Base-by-base conservation (phyloP, 352 stramenopile genomes). In the Phytophthora nicotianae region DNA sequence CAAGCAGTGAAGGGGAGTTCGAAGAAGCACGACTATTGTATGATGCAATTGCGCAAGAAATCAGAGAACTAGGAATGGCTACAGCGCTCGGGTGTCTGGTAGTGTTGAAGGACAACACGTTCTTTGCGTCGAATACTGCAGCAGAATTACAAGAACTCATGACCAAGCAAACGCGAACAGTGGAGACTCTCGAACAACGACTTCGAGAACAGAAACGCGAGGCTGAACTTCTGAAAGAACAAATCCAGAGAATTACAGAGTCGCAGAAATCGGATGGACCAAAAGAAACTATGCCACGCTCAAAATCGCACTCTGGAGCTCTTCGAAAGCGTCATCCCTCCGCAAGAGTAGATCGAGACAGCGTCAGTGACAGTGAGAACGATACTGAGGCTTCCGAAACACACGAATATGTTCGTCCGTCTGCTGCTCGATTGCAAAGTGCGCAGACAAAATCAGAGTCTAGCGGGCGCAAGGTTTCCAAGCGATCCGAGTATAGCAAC, bases 31-130 rank as follows among this genome's bases (percentile, higher is more conserved):
- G 73, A 8, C 56, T 65, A 16, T 32, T 87, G 16, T 73, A 81
- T 32, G 59, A 79, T 17, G 66, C 74, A 13, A 65, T 75, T 3
- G 51, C 69, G 1, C 42, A 70, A n/a, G 72, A 73, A 57, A 75
- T 93, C 17, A 65, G 72, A 7, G 50, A 67, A 11, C 53, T 76
- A 4, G 84, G 82, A 0, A 65, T 91, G 26, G 70, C 64, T 6
- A 77, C 65, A 38, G 84, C 82, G 3, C 37, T 93, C 13, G 79
- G 68, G 1, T 91, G 84, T 50, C 60, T 93, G 0, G 48, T 59
- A 7, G 67, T 87, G 14, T 57, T 90, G 58, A 88, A 88, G n/a
- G 79, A 90, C 49, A 90, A 72, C n/a, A 79, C 83, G 3, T 72
- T 90, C 24, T 88, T 86, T 46, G 79, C 81, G 0, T 89, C 77